Conservation (phyloP, 257 asterid genomes). For the Gentiana macrophylla region DNA sequence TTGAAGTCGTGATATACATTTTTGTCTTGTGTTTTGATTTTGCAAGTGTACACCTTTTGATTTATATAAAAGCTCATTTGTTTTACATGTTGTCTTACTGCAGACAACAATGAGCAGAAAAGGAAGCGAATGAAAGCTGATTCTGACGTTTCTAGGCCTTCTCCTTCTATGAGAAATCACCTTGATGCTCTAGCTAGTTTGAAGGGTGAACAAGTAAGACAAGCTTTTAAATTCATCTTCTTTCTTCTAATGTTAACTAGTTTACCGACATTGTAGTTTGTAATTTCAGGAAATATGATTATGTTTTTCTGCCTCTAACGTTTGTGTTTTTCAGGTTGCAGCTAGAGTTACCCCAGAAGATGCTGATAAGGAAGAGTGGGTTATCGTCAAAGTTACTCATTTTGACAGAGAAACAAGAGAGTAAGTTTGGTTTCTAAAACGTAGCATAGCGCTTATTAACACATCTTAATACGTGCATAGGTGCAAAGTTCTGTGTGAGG, state of each 20-base stretch:
- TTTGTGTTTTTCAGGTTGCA: conserved; percentile 53
- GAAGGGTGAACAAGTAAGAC: conserved; percentile 92
- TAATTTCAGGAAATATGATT: too few species aligned
- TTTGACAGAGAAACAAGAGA: conserved; percentile 85
- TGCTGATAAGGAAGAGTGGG: conserved; percentile 90
- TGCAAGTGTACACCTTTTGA: not conserved
- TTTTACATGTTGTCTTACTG: conserved; percentile 17
- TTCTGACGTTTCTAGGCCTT: conserved; percentile 51
- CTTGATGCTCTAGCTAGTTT: conserved; percentile 72
- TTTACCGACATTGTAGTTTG: not conserved
- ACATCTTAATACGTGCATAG: too few species aligned
- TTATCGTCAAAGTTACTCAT: conserved; percentile 89
- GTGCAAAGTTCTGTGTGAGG: too few species aligned
- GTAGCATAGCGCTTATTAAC: not conserved
- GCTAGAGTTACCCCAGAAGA: conserved; percentile 88
- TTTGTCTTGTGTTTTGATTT: not conserved
- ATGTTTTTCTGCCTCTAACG: not conserved
- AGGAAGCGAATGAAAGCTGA: conserved; percentile 78
- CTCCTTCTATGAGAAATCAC: conserved; percentile 58
- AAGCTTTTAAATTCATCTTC: conserved; percentile 1
- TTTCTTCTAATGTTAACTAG: not conserved
- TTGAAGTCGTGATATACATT: not conserved
- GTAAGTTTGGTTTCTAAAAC: conserved; percentile 31
- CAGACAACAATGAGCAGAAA: conserved; percentile 86
- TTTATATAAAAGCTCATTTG: too few species aligned